Percentiles rank a stretch among this genome's conserved stretches.
Conservation (phyloP, 1,284 basidiomycete species). For the Meira miltonrushii region DNA sequence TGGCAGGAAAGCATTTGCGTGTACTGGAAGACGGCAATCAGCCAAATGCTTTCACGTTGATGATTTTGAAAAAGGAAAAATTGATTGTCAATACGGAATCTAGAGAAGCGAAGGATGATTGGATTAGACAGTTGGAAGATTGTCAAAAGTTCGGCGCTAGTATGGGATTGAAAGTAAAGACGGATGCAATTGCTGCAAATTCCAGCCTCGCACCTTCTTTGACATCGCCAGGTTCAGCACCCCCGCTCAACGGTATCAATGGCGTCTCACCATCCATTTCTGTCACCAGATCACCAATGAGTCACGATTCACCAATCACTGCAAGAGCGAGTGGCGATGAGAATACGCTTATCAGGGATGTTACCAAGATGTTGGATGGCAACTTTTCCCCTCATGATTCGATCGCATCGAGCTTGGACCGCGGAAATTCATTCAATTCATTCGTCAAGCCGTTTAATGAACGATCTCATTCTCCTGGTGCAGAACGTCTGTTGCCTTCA, state of each 20-base stretch:
- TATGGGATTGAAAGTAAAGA: conserved; percentile 41
- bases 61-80: conserved; percentile 83
- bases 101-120: conserved; percentile 62
- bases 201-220: not conserved
- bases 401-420: conserved; percentile 8
- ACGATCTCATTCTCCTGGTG: not conserved
- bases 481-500: not conserved
- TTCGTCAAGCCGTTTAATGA: conserved; percentile 13
- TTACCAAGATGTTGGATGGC: not conserved
- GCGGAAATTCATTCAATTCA: conserved; percentile 37
- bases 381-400: conserved; percentile 14
- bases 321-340: conserved; percentile 15
- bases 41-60: conserved; percentile 68
- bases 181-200: conserved; percentile 10
- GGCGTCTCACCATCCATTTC: conserved; percentile 37
- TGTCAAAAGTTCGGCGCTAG: conserved; percentile 75
- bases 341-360: not conserved
- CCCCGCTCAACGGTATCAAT: not conserved
- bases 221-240: not conserved
- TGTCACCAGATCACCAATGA: conserved; percentile 15
- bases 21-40: conserved; percentile 57
- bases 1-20: conserved; percentile 82
- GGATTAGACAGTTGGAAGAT: conserved; percentile 71
- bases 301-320: conserved; percentile 20
- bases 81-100: conserved; percentile 67